Evolutionary conservation across 306 rosid genomes (phyloP), one percentile per base, ranked within the genome.

Genomic region (Clitoria ternatea): DNA sequence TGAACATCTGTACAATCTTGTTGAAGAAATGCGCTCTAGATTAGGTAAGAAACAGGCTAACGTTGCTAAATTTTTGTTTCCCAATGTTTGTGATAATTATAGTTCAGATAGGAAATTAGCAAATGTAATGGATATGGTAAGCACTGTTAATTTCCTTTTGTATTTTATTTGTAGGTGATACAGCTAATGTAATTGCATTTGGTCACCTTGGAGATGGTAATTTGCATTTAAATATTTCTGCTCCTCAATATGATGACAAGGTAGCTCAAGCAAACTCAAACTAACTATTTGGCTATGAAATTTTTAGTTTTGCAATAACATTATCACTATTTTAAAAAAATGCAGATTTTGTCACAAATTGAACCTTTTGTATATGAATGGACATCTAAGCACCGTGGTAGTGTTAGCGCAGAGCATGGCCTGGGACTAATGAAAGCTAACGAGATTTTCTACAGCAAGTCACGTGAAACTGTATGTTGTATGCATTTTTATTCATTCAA

Each of bases 181-280:
- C 84, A 8, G 92, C 89, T 60, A 88, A 81, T 30, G 96, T 88
- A 20, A 62, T 85, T 49, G 97, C 91, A 76, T 93, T 76, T 74
- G 98, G 98, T 35, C 98, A 93, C 81, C 98, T 90, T 50, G 98
- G 97, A 72, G 98, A 93, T 78, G 81, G 91, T 50, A 93, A 93
- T 82, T 81, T 93, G 88, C 98, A 93, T 79, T 92, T 93, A 64
- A 93, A 93, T 63, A 66, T 93, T 77, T 90, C 97, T 33, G 73
- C 96, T 72, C 84, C 92, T 8, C 82, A 71, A 67, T 90, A 87
- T 57, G 90, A 90, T 48, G 92, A 88, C 61, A 76, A 42, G 94
- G 97, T 93, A 81, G 39, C 73, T 66, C 47, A 22, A 12, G 13
- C 72, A 73, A 47, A 65, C 59, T 14, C 57, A 14, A 4, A 57